Conservation (phyloP, 495 filamentous ascomycete genomes). For the Bacidia rubella region DNA sequence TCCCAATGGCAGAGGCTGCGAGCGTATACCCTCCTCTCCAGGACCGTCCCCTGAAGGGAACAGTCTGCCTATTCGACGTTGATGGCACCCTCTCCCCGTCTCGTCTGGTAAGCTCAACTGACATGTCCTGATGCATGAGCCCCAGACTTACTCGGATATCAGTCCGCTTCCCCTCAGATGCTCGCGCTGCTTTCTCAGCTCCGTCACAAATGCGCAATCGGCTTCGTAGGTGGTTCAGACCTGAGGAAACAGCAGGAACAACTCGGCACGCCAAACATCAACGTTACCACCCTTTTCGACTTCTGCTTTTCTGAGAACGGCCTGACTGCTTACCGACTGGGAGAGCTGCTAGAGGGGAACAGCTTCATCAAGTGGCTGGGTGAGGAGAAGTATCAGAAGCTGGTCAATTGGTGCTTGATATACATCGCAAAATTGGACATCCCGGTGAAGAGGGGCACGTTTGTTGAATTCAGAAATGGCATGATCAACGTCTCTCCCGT, state of each 20-base stretch:
- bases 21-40: slow-evolving; percentile 59
- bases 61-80: slow-evolving; percentile 87
- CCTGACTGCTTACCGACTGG: slow-evolving; percentile 75
- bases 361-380: slow-evolving; percentile 89
- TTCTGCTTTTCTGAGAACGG: slow-evolving; percentile 96
- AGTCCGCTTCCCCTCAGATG: slow-evolving; percentile 66
- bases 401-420: slow-evolving; percentile 74
- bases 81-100: slow-evolving; percentile 77
- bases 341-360: slow-evolving; percentile 52
- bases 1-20: slow-evolving; percentile 26
- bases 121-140: too few species aligned
- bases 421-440: slow-evolving; percentile 77
- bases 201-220: slow-evolving; percentile 81
- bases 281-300: slow-evolving; percentile 76
- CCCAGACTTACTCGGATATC: slow-evolving; percentile 4
- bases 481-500: slow-evolving; percentile 94
- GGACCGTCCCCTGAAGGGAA: slow-evolving; percentile 73
- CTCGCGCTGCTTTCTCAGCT: slow-evolving; percentile 62
- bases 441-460: slow-evolving; percentile 87
- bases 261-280: slow-evolving; percentile 48
- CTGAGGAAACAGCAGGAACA: slow-evolving; percentile 92
- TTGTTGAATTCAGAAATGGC: slow-evolving; percentile 89
- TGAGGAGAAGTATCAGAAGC: slow-evolving; percentile 78
- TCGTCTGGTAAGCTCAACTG: slow-evolving; percentile 41
- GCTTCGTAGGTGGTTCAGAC: slow-evolving; percentile 80